Evolutionary conservation across 2,329 filamentous ascomycete genomes (phyloP).

Genomic region (Metarhizium robertsii): DNA sequence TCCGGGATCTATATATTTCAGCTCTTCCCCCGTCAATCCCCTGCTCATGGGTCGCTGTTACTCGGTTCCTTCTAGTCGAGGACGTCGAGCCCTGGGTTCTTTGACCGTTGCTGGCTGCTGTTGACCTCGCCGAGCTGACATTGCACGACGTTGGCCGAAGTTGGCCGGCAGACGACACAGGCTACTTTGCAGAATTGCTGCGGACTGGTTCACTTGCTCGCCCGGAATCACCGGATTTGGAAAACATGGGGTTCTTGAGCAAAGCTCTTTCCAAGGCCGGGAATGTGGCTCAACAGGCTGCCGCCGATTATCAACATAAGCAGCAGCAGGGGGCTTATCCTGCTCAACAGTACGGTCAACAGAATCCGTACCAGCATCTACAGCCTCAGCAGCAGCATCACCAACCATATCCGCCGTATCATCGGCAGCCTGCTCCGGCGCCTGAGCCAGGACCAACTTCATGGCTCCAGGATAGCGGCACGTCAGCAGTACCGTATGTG

Average conservation of each 20-base stretch:
- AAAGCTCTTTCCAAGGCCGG: constrained; percentile 15
- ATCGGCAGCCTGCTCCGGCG: background rate
- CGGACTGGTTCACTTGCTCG: background rate
- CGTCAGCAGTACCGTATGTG: too few species aligned
- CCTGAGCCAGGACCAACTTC: background rate
- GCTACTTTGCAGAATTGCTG: background rate
- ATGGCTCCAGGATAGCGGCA: too few species aligned
- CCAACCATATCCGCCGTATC: background rate
- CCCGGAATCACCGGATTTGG: background rate
- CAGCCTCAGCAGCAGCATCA: constrained; percentile 1
- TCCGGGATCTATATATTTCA: background rate
- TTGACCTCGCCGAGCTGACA: too few species aligned
- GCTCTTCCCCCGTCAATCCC: background rate
- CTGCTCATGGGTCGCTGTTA: background rate
- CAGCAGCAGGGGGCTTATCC: constrained; percentile 6
- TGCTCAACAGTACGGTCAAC: background rate
- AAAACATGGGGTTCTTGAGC: constrained; percentile 14
- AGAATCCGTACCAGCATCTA: background rate
- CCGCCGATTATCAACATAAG: constrained; percentile 13
- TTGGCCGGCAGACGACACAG: background rate
- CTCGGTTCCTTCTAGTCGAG: background rate
- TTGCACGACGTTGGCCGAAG: too few species aligned
- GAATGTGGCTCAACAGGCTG: constrained; percentile 13
- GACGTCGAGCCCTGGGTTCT: background rate
- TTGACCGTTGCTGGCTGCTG: too few species aligned